A percentile compares a stretch with the other conserved stretches of the same genome.
Conservation (phyloP, 2,329 filamentous ascomycete species). For the Aureobasidium sp. region DNA sequence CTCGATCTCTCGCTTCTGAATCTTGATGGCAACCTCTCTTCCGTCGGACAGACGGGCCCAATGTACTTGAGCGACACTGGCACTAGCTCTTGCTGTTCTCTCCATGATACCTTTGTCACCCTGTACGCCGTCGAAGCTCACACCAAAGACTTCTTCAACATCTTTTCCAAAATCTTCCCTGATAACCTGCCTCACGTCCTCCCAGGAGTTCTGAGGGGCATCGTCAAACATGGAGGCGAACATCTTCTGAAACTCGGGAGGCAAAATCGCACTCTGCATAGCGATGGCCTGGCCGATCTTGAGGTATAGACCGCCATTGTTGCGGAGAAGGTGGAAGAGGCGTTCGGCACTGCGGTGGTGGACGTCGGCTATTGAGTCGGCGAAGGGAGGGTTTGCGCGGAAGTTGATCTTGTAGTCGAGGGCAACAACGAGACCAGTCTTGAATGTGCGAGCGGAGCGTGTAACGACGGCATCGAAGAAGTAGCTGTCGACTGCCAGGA, state of each 20-base stretch:
- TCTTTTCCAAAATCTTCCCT: slow-evolving; percentile 76
- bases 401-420: slow-evolving; percentile 98
- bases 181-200: slow-evolving; percentile 76
- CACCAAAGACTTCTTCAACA: slow-evolving; percentile 84
- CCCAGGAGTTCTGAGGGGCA: slow-evolving; percentile 86
- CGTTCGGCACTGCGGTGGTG: slow-evolving; percentile 78
- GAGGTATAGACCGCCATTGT: slow-evolving; percentile 88
- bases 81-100: slow-evolving; percentile 65
- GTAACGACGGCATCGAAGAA: slow-evolving; percentile 72
- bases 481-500: slow-evolving; percentile 63
- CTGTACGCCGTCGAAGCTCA: slow-evolving; percentile 59
- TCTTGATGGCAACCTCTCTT: slow-evolving; percentile 86
- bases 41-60: slow-evolving; percentile 84
- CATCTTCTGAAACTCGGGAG: slow-evolving; percentile 93
- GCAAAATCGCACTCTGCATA: slow-evolving; percentile 92
- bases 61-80: slow-evolving; percentile 93
- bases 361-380: slow-evolving; percentile 64
- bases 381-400: slow-evolving; percentile 64
- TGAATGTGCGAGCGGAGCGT: slow-evolving; percentile 75
- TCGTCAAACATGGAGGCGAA: slow-evolving; percentile 97
- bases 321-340: slow-evolving; percentile 69
- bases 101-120: slow-evolving; percentile 55
- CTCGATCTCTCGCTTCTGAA: slow-evolving; percentile 91
- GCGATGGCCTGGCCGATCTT: slow-evolving; percentile 98
- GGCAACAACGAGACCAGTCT: slow-evolving; percentile 68